Evolutionary conservation across 345 rosid genomes (phyloP).

Genomic region (Jatropha curcas): DNA sequence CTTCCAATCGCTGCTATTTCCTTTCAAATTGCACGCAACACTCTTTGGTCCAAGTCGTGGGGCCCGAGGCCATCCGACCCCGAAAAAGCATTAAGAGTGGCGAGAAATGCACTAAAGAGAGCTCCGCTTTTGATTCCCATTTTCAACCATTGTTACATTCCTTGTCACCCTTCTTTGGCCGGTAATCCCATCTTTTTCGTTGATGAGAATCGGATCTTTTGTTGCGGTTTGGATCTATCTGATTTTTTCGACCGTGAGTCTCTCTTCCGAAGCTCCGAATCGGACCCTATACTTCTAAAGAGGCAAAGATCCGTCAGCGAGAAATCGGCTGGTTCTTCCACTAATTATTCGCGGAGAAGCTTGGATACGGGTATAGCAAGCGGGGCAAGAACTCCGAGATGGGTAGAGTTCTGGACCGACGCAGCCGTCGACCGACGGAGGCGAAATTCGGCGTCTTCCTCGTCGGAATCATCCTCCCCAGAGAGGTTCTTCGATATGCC

Average conservation of each 20-base stretch:
- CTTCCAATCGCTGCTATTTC: constrained; percentile 91
- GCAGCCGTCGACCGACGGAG: constrained; percentile 75
- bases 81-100: constrained; percentile 77
- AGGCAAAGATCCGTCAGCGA: constrained; percentile 71
- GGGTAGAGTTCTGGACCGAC: constrained; percentile 99
- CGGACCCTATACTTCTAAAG: constrained; percentile 43
- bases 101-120: constrained; percentile 79
- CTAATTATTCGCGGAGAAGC: constrained; percentile 60
- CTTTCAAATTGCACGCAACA: constrained; percentile 82
- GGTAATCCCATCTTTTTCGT: constrained; percentile 96
- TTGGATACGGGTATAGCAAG: constrained; percentile 52
- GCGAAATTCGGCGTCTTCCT: constrained; percentile 63
- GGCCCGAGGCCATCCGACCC: constrained; percentile 84
- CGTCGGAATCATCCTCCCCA: constrained; percentile 60
- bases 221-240: constrained; percentile 93
- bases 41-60: constrained; percentile 91
- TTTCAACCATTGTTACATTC: constrained; percentile 88
- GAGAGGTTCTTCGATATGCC: constrained; percentile 71
- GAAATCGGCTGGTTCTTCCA: constrained; percentile 53
- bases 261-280: constrained; percentile 50
- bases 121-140: constrained; percentile 92
- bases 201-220: constrained; percentile 83
- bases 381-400: constrained; percentile 63
- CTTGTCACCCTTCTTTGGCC: constrained; percentile 80
- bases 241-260: constrained; percentile 88